Percentiles rank a stretch among this genome's conserved stretches.
Conservation (phyloP, 331 rosid genomes). For the Acacia pycnantha region DNA sequence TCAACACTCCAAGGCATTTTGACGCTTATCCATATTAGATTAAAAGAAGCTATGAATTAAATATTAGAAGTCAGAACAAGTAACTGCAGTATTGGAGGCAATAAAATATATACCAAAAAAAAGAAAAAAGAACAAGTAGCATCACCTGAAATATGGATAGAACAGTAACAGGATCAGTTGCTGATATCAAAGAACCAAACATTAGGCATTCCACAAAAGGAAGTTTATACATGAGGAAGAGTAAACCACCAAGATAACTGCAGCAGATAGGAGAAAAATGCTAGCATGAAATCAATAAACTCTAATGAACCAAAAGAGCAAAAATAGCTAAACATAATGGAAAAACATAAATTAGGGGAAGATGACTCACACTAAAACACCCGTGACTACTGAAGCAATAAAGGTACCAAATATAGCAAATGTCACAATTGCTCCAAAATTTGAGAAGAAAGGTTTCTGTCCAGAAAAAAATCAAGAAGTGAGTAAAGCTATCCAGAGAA, state of each 20-base stretch:
- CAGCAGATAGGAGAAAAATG: constrained; percentile 22
- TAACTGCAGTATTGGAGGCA: neutral
- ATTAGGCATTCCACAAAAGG: constrained; percentile 84
- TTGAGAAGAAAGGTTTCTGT: constrained; percentile 84
- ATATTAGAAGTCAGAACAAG: neutral
- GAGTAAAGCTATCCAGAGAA: neutral
- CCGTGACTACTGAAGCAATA: constrained; percentile 71
- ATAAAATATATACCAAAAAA: neutral
- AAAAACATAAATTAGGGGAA: neutral
- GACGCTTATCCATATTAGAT: constrained; percentile 3
- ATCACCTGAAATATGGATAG: constrained; percentile 86
- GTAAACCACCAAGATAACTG: constrained; percentile 80
- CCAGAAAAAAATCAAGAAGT: neutral
- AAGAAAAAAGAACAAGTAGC: neutral
- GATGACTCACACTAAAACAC: constrained; percentile 64
- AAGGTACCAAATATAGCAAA: constrained; percentile 77
- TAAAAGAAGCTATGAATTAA: neutral
- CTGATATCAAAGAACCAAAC: constrained; percentile 88
- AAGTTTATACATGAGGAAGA: constrained; percentile 64
- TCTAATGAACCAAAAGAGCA: constrained; percentile 2
- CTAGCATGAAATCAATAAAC: neutral
- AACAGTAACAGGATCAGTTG: constrained; percentile 90
- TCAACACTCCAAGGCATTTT: neutral
- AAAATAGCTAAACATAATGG: neutral
- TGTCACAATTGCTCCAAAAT: constrained; percentile 82